Evolutionary conservation across 352 stramenopile genomes (phyloP).

Genomic region (Pythium rishiriense): DNA sequence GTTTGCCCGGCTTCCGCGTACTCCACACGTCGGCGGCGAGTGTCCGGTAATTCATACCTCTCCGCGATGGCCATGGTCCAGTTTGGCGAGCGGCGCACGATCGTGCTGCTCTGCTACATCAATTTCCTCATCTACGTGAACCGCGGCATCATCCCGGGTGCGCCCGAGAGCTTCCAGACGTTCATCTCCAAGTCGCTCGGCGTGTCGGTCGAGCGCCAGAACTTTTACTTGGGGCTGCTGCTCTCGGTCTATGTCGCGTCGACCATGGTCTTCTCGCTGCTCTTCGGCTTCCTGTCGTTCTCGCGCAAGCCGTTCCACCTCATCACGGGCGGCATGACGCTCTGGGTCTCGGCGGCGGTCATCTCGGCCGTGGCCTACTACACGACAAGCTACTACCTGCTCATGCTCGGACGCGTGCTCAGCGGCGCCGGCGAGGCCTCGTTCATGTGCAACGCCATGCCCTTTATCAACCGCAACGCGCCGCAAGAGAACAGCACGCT

Average conservation of each 20-base stretch:
- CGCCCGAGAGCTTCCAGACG: constrained; percentile 89
- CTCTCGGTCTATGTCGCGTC: constrained; percentile 93
- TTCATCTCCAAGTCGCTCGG: constrained; percentile 87
- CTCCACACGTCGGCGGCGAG: too few species aligned
- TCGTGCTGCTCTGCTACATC: constrained; percentile 87
- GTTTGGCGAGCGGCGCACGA: constrained; percentile 40
- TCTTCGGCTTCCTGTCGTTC: constrained; percentile 91
- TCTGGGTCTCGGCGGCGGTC: constrained; percentile 90
- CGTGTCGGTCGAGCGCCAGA: constrained; percentile 58
- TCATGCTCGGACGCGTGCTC: constrained; percentile 89
- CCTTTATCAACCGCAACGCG: constrained; percentile 91
- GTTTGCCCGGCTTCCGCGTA: neutral
- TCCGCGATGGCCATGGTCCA: neutral
- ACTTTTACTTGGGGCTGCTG: constrained; percentile 85
- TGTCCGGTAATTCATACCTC: neutral
- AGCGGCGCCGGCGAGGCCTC: constrained; percentile 90
- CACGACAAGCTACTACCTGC: constrained; percentile 85
- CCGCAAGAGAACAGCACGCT: constrained; percentile 65
- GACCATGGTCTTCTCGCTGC: constrained; percentile 86
- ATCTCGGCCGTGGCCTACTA: constrained; percentile 79
- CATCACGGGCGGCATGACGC: constrained; percentile 83
- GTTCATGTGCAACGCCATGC: constrained; percentile 91
- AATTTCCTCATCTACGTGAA: constrained; percentile 96
- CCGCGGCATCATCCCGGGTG: constrained; percentile 93
- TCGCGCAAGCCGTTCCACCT: constrained; percentile 88